Evolutionary conservation across 139 green algal genomes (phyloP).

Genomic region (Yamagishiella unicocca): DNA sequence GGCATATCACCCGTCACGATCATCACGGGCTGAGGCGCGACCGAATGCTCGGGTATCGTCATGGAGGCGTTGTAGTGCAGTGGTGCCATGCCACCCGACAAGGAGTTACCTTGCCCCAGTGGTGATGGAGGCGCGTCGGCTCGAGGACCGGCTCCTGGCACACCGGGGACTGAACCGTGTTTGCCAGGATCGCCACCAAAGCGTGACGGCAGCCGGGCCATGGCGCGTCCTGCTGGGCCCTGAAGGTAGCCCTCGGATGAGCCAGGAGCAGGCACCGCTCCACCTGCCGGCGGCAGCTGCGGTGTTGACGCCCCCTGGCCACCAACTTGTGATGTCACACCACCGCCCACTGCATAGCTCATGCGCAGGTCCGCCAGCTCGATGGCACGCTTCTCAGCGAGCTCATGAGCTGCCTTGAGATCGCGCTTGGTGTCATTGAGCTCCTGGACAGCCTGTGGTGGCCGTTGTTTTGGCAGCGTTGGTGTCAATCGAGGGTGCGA

Average conservation of each 20-base stretch:
- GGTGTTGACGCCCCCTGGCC: neutral
- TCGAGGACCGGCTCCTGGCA: no score
- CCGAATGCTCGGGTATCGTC: neutral
- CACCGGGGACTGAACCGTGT: no score
- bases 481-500: no score
- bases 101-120: no score
- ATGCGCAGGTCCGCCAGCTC: slow-evolving; percentile 45
- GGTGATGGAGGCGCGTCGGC: no score
- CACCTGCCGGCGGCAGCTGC: neutral
- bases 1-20: slow-evolving; percentile 61
- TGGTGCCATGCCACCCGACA: no score
- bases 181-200: neutral
- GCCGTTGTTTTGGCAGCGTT: neutral
- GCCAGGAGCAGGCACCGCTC: neutral
- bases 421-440: slow-evolving; percentile 54
- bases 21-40: neutral
- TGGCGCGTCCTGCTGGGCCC: slow-evolving; percentile 18
- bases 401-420: slow-evolving; percentile 42
- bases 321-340: neutral
- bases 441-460: slow-evolving; percentile 35
- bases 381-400: slow-evolving; percentile 27
- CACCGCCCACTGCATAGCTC: slow-evolving; percentile 24
- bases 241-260: neutral
- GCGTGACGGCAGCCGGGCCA: slow-evolving; percentile 26
- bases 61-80: neutral